Evolutionary conservation across 495 filamentous ascomycete species (phyloP).

Genomic region (Pseudoneurospora amorphoporcata): DNA sequence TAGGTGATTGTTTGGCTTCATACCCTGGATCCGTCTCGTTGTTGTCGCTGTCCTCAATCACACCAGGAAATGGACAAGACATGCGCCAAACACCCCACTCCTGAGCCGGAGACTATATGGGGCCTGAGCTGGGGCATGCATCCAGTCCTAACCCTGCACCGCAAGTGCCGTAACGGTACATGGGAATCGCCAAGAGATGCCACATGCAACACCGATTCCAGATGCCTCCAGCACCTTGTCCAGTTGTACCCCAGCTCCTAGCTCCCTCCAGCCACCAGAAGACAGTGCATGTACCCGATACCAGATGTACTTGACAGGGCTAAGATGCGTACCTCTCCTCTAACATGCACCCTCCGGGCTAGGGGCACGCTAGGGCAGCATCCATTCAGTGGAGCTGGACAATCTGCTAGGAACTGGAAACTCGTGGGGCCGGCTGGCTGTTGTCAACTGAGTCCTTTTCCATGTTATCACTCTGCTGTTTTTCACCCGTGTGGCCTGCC

Average conservation of each 20-base stretch:
- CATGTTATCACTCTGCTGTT: not conserved
- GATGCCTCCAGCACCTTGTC: not conserved
- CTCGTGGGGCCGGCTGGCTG: not conserved
- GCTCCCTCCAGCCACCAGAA: not conserved
- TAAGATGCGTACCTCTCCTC: not conserved
- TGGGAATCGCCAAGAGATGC: not conserved
- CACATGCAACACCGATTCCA: not conserved
- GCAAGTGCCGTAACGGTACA: not conserved
- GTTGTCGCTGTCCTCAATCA: not conserved
- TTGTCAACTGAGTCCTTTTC: not conserved
- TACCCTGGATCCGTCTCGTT: not conserved
- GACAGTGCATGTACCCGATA: not conserved
- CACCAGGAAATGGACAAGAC: not conserved
- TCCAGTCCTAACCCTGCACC: not conserved
- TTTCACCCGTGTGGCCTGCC: not conserved
- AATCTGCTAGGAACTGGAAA: not conserved
- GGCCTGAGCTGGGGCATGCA: not conserved
- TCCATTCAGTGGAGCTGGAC: not conserved
- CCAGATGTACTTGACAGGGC: not conserved
- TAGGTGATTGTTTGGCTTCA: not conserved
- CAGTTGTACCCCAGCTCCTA: not conserved
- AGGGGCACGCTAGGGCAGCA: not conserved
- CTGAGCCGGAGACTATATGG: not conserved
- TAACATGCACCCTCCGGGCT: not conserved
- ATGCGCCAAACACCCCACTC: not conserved